phyloP scores from a whole-genome alignment of 78 protist species.

The Tieghemostelium lacteum region DNA sequence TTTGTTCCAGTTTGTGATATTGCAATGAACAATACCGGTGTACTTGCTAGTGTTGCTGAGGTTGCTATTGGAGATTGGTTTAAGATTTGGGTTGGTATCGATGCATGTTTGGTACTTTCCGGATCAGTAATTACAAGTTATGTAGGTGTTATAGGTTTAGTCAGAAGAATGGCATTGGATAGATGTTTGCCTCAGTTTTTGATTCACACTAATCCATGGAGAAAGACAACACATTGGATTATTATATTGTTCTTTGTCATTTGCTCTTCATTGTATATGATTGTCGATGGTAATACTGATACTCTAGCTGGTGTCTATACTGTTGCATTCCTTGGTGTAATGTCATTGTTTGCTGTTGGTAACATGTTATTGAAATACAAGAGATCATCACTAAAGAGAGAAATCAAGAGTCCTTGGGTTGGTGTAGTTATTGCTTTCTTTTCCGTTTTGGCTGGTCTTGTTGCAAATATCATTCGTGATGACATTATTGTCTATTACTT shows the following conservation, averaged over 20 bases:
- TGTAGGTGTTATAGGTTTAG: constrained; percentile 92
- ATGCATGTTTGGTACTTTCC: constrained; percentile 86
- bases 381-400: constrained; percentile 53
- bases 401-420: constrained; percentile 50
- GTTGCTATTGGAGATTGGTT: constrained; percentile 66
- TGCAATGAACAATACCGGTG: constrained; percentile 18
- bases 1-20: constrained; percentile 34
- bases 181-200: constrained; percentile 87
- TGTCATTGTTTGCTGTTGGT: constrained; percentile 88
- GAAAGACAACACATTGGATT: constrained; percentile 87
- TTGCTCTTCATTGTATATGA: constrained; percentile 79
- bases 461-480: constrained; percentile 66
- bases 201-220: constrained; percentile 53
- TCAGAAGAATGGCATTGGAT: constrained; percentile 88
- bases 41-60: constrained; percentile 31
- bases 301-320: constrained; percentile 86
- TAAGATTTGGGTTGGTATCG: constrained; percentile 68
- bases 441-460: constrained; percentile 65
- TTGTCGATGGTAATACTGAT: constrained; percentile 51
- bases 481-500: constrained; percentile 64
- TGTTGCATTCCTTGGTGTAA: constrained; percentile 89
- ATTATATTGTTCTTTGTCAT: constrained; percentile 80
- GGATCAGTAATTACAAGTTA: constrained; percentile 86
- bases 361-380: constrained; percentile 90
- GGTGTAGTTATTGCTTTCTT: constrained; percentile 32